Evolutionary conservation across 352 stramenopile genomes (phyloP).

Genomic region (Phytophthora multivora): DNA sequence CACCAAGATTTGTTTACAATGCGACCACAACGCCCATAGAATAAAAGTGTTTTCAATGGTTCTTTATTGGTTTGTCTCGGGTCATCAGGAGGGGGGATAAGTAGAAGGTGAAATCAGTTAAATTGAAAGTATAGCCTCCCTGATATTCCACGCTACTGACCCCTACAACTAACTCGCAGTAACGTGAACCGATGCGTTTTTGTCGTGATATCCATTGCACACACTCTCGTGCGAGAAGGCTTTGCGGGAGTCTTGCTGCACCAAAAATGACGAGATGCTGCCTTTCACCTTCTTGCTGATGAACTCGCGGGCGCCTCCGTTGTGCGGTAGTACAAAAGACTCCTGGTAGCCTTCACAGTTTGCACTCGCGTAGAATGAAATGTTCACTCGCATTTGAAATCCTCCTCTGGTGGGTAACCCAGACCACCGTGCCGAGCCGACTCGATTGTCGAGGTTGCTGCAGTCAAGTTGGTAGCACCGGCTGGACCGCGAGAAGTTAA

Average conservation of each 20-base stretch:
- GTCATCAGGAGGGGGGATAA: too few species aligned
- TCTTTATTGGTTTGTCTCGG: too few species aligned
- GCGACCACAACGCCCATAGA: too few species aligned
- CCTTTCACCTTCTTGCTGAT: constrained; percentile 4
- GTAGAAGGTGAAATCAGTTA: background rate
- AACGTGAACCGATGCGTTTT: background rate
- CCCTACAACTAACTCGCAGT: background rate
- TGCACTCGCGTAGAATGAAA: constrained; percentile 2
- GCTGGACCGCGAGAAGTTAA: background rate
- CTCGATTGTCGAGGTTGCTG: constrained; percentile 14
- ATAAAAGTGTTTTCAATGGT: too few species aligned
- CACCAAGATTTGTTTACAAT: too few species aligned
- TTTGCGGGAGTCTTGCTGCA: background rate
- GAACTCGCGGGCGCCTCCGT: constrained; percentile 4
- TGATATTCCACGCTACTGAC: too few species aligned
- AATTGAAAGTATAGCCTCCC: background rate
- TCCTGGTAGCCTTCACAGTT: background rate
- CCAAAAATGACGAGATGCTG: constrained; percentile 3
- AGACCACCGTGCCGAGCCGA: constrained; percentile 9
- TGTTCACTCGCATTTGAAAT: background rate
- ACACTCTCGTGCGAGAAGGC: background rate
- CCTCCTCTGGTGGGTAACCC: constrained; percentile 1
- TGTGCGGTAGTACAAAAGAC: background rate
- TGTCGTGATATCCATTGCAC: background rate
- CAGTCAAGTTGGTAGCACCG: constrained; percentile 28